phyloP scores from a whole-genome alignment of 2,329 filamentous ascomycete genomes.

The Paracamarosporium sp. region DNA sequence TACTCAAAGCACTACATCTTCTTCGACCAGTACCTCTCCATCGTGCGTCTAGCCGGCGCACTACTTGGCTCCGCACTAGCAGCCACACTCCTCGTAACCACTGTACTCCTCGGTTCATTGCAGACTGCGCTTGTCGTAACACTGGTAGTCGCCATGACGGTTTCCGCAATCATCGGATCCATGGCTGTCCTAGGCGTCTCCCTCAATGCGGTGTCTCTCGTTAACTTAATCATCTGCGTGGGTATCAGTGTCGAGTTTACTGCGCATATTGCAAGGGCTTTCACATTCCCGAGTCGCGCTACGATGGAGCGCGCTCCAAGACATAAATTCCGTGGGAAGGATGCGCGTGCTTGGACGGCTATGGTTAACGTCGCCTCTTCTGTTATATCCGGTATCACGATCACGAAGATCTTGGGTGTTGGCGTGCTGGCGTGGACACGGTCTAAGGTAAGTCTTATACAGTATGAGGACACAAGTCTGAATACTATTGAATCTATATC shows the following conservation, averaged over 20 bases:
- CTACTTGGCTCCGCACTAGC: constrained; percentile 83
- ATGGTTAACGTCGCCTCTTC: constrained; percentile 93
- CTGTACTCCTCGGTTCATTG: constrained; percentile 81
- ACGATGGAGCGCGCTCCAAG: constrained; percentile 79
- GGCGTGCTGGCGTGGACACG: constrained; percentile 91
- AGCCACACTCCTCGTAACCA: constrained; percentile 83
- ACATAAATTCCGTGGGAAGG: constrained; percentile 78
- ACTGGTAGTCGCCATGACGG: constrained; percentile 87
- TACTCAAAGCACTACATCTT: constrained; percentile 99
- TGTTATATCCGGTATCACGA: constrained; percentile 94
- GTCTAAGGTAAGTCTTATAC: constrained; percentile 67
- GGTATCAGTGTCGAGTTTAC: constrained; percentile 98
- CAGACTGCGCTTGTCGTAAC: constrained; percentile 84
- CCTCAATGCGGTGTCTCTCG: constrained; percentile 91
- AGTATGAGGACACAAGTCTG: too few species aligned
- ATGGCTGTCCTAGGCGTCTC: constrained; percentile 91
- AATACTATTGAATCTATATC: too few species aligned
- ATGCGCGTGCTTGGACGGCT: constrained; percentile 89
- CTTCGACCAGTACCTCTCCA: constrained; percentile 94
- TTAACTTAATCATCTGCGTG: constrained; percentile 96
- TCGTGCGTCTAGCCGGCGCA: constrained; percentile 78
- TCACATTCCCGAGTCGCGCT: constrained; percentile 86
- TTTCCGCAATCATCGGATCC: constrained; percentile 91
- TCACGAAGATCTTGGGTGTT: constrained; percentile 94
- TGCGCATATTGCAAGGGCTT: constrained; percentile 93